Evolutionary conservation across 306 rosid genomes (phyloP).

Genomic region (Gastrolobium bilobum): DNA sequence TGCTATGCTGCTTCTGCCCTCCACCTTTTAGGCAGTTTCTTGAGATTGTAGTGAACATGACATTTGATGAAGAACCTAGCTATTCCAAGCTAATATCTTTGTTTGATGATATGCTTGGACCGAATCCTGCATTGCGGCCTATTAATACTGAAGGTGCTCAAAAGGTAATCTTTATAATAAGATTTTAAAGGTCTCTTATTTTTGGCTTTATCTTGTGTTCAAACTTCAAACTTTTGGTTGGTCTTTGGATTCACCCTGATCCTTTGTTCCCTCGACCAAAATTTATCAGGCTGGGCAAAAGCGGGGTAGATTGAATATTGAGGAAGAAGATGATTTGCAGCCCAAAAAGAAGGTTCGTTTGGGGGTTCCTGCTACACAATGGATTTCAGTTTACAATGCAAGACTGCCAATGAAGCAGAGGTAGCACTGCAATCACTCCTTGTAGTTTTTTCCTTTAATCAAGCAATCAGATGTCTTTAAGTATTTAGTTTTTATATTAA

Average conservation of each 20-base stretch:
- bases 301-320: slow-evolving; percentile 83
- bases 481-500: slow-evolving; percentile 38
- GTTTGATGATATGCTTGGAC: slow-evolving; percentile 88
- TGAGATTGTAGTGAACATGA: slow-evolving; percentile 95
- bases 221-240: slow-evolving; percentile 7
- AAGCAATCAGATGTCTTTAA: background rate
- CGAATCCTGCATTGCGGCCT: slow-evolving; percentile 92
- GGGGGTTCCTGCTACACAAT: slow-evolving; percentile 97
- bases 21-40: slow-evolving; percentile 89
- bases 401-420: slow-evolving; percentile 97
- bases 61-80: slow-evolving; percentile 95
- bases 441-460: slow-evolving; percentile 12
- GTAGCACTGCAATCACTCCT: slow-evolving; percentile 50
- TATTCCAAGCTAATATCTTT: slow-evolving; percentile 83
- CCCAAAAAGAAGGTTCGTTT: slow-evolving; percentile 93
- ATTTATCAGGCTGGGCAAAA: slow-evolving; percentile 93
- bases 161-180: slow-evolving; percentile 63
- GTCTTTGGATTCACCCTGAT: slow-evolving; percentile 20
- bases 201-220: slow-evolving; percentile 17
- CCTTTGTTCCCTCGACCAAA: background rate
- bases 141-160: slow-evolving; percentile 96
- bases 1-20: slow-evolving; percentile 95
- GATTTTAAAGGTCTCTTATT: background rate
- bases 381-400: slow-evolving; percentile 97
- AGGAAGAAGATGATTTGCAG: slow-evolving; percentile 92